Evolutionary conservation across 2,329 filamentous ascomycete genomes (phyloP).

Genomic region (Exophiala spinifera): DNA sequence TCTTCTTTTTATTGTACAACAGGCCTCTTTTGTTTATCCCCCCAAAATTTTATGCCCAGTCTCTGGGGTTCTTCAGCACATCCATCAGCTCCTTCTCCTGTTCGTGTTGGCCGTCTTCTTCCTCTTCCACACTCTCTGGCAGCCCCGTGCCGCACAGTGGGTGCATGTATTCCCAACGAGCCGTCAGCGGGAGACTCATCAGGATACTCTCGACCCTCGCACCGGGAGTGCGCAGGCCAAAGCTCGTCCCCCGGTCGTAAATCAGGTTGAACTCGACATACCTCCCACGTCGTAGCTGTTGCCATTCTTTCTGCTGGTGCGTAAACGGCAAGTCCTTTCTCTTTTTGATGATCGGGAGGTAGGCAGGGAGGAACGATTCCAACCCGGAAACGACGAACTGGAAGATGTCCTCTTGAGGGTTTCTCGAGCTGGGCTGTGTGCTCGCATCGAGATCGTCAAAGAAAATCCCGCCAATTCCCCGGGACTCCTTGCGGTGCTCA

Average conservation of each 20-base stretch:
- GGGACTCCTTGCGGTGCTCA: constrained; percentile 81
- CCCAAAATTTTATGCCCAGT: constrained; percentile 54
- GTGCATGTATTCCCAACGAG: constrained; percentile 95
- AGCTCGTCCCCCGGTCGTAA: constrained; percentile 90
- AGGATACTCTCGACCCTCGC: constrained; percentile 93
- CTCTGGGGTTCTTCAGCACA: constrained; percentile 60
- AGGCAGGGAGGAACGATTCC: constrained; percentile 82
- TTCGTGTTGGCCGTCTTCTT: constrained; percentile 35
- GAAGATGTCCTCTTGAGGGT: constrained; percentile 85
- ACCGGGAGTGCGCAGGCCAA: constrained; percentile 88
- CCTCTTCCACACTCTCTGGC: constrained; percentile 43
- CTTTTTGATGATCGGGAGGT: constrained; percentile 81
- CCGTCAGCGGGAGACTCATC: constrained; percentile 93
- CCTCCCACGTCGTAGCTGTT: constrained; percentile 87
- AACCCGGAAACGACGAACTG: constrained; percentile 83
- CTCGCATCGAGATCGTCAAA: constrained; percentile 87
- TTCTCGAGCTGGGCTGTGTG: constrained; percentile 54
- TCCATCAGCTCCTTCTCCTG: constrained; percentile 76
- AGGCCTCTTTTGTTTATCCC: neutral
- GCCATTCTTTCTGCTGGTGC: constrained; percentile 87
- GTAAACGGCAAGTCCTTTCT: constrained; percentile 91
- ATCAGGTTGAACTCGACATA: constrained; percentile 99
- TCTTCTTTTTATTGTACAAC: too few relatives aligned
- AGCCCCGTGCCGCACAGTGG: constrained; percentile 45
- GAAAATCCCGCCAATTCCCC: constrained; percentile 94